A percentile compares a stretch with the other conserved stretches of the same genome.
Evolutionary conservation across 169 alveolate species (phyloP).

Genomic region (Toxoplasma gondii): DNA sequence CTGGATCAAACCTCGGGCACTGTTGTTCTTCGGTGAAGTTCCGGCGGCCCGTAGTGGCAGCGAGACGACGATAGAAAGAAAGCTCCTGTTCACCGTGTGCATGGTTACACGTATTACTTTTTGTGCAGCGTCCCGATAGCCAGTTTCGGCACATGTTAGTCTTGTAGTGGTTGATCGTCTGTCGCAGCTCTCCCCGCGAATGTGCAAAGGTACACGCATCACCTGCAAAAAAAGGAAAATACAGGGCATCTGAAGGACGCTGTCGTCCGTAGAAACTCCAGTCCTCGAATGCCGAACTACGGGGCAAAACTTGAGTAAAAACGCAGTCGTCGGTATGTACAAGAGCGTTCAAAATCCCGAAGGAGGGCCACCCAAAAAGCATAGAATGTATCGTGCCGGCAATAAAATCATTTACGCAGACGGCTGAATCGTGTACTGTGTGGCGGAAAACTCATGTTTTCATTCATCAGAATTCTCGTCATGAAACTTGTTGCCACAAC

Average conservation of each 20-base stretch:
- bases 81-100: constrained; percentile 76
- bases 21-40: constrained; percentile 44
- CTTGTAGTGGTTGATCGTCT: constrained; percentile 73
- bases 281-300: not conserved
- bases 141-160: constrained; percentile 73
- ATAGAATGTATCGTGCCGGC: no score
- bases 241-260: no score
- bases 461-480: no score
- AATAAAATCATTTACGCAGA: no score
- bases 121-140: constrained; percentile 70
- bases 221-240: not conserved
- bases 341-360: not conserved
- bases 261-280: not conserved
- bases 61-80: constrained; percentile 43
- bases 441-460: no score
- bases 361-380: no score
- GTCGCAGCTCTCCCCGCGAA: constrained; percentile 73
- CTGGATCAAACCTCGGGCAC: not conserved
- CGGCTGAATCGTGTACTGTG: no score
- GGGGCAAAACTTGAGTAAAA: not conserved
- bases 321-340: not conserved
- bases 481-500: no score
- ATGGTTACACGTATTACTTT: constrained; percentile 70
- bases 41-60: constrained; percentile 32
- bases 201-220: constrained; percentile 73